Evolutionary conservation across 352 stramenopile species (phyloP).

Genomic region (Phytophthora europaea): DNA sequence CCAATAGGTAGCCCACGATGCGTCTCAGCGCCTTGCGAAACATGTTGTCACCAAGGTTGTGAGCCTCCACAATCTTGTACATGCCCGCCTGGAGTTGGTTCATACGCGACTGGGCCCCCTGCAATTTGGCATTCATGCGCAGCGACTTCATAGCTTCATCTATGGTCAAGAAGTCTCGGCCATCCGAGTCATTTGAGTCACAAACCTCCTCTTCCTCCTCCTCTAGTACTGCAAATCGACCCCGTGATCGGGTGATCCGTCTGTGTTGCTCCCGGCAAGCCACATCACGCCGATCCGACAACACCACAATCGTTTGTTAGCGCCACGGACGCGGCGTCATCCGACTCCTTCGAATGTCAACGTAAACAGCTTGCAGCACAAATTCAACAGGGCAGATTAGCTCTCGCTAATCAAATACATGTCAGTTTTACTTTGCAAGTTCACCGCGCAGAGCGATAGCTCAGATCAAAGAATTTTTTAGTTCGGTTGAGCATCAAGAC

Average conservation of each 20-base stretch:
- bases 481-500: conserved; percentile 3
- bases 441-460: neutral
- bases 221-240: no score
- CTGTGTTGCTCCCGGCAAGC: neutral
- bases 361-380: neutral
- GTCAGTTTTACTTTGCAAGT: neutral
- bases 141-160: conserved; percentile 8
- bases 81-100: neutral
- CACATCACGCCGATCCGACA: no score
- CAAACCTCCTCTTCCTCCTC: no score
- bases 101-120: conserved; percentile 4
- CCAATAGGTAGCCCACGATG: conserved; percentile 9
- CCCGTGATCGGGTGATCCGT: no score
- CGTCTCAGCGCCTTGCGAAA: conserved; percentile 3
- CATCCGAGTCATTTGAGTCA: no score
- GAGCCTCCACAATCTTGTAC: conserved; percentile 13
- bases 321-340: neutral
- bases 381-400: neutral
- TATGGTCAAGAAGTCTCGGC: conserved; percentile 14
- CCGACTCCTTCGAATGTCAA: neutral
- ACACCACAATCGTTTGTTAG: neutral
- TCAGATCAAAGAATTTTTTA: conserved; percentile 21
- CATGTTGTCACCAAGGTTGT: conserved; percentile 12
- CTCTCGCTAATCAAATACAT: neutral
- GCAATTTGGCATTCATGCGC: neutral